A percentile compares a stretch with the other conserved stretches of the same genome.
These are phyloP conservation scores for Neospermospora avenae DNA, from an alignment of 2,329 filamentous ascomycete species.

Conservation along the genomic window DNA sequence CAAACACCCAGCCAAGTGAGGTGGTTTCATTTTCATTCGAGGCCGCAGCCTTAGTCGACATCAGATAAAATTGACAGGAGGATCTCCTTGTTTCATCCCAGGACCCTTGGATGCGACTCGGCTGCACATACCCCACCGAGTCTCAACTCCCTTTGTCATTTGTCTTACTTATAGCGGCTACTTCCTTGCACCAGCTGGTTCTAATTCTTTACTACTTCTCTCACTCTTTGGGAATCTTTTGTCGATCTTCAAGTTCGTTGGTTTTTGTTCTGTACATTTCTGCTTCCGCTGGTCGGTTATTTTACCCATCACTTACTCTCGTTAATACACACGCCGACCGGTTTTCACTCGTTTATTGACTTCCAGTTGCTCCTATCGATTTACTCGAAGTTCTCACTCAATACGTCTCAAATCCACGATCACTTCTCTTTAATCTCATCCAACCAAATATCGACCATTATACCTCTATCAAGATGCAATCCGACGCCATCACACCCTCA, in stretches of 20 bases:
- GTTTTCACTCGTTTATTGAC: neutral
- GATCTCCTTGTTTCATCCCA: constrained; percentile 4
- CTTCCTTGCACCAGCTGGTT: neutral
- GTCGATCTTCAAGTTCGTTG: neutral
- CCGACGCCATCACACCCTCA: neutral
- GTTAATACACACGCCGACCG: constrained; percentile 1
- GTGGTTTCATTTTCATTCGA: neutral
- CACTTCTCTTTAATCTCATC: too few relatives aligned
- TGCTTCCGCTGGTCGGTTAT: constrained; percentile 13
- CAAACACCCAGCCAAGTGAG: neutral
- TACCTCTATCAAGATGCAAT: neutral
- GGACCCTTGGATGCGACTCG: neutral
- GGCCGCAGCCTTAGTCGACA: neutral
- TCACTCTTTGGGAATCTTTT: neutral
- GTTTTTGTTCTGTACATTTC: neutral
- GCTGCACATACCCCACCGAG: too few relatives aligned
- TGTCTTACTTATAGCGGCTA: neutral
- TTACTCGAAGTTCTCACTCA: neutral
- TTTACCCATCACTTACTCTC: constrained; percentile 1
- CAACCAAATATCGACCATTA: neutral
- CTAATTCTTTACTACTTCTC: neutral
- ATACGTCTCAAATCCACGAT: neutral
- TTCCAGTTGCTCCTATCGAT: neutral
- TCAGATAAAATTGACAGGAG: constrained; percentile 1
- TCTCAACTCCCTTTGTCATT: too few relatives aligned